Conservation (phyloP, 345 rosid genomes). For the Populus tremula region DNA sequence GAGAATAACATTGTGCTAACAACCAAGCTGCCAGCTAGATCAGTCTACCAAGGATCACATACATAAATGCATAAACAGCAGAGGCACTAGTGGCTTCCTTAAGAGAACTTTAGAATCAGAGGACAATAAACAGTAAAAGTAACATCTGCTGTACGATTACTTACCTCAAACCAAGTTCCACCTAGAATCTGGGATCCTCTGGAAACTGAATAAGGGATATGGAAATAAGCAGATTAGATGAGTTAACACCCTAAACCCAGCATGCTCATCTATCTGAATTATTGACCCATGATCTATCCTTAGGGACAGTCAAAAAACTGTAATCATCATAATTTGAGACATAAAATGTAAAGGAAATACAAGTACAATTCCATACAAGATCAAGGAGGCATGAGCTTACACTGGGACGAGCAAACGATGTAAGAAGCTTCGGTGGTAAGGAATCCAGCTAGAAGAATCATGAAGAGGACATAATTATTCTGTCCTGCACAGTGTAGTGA, state of each 20-base stretch:
- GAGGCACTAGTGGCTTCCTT: not conserved
- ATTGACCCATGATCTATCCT: not conserved
- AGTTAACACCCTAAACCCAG: not conserved
- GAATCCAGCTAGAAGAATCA: slow-evolving; percentile 59
- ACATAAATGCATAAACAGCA: not conserved
- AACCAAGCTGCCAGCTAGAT: slow-evolving; percentile 29
- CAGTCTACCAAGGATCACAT: slow-evolving; percentile 21
- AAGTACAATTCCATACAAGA: not conserved
- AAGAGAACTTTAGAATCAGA: not conserved
- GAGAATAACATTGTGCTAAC: slow-evolving; percentile 48
- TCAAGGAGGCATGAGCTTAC: slow-evolving; percentile 36
- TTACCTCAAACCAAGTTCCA: slow-evolving; percentile 32
- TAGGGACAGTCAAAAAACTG: not conserved
- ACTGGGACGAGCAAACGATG: slow-evolving; percentile 32
- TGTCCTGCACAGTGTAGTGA: slow-evolving; percentile 39
- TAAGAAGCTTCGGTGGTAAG: slow-evolving; percentile 50
- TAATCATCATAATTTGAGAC: not conserved
- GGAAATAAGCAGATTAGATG: not conserved
- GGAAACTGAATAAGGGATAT: slow-evolving; percentile 25
- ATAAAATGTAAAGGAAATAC: not conserved
- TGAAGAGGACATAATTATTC: slow-evolving; percentile 49
- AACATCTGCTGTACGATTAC: not conserved
- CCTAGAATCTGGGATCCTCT: slow-evolving; percentile 13
- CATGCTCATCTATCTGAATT: not conserved
- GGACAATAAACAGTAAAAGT: not conserved